phyloP scores from a whole-genome alignment of 768 basidiomycete genomes.

The Termitomyces sp. region DNA sequence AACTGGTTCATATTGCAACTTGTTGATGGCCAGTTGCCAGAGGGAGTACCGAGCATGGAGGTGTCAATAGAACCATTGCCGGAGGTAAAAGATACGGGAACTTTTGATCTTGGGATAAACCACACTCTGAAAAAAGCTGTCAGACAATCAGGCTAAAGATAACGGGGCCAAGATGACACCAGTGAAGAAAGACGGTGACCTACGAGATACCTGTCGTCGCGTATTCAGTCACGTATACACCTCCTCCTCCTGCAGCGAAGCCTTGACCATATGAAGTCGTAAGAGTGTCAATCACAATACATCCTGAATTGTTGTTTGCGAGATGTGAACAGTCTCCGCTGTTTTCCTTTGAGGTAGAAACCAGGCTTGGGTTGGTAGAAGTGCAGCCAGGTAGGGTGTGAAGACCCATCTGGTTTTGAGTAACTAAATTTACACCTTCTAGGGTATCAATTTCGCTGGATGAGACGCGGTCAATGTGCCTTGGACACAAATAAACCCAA shows the following conservation, averaged over 20 bases:
- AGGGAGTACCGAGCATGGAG: conserved; percentile 56
- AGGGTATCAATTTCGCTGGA: conserved; percentile 70
- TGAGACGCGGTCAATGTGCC: background rate
- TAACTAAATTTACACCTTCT: conserved; percentile 71
- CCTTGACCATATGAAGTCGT: conserved; percentile 56
- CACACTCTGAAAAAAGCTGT: conserved; percentile 38
- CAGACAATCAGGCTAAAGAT: background rate
- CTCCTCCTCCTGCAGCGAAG: conserved; percentile 65
- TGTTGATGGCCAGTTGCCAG: conserved; percentile 60
- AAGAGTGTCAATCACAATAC: conserved; percentile 52
- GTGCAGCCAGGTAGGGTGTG: conserved; percentile 65
- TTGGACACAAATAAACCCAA: background rate
- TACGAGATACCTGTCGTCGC: conserved; percentile 62
- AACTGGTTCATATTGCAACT: conserved; percentile 49
- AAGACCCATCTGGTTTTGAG: conserved; percentile 62
- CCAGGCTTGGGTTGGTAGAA: conserved; percentile 42
- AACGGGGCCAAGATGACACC: background rate
- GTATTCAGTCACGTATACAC: conserved; percentile 72
- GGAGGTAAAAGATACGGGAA: conserved; percentile 43
- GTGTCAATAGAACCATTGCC: conserved; percentile 51
- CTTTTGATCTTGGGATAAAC: conserved; percentile 53
- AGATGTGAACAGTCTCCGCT: conserved; percentile 56
- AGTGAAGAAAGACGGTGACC: conserved; percentile 16
- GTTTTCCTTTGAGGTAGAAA: conserved; percentile 43
- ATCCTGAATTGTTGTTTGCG: conserved; percentile 57